Evolutionary conservation across 2,329 filamentous ascomycete genomes (phyloP).

Genomic region (Sphaerulina musiva): DNA sequence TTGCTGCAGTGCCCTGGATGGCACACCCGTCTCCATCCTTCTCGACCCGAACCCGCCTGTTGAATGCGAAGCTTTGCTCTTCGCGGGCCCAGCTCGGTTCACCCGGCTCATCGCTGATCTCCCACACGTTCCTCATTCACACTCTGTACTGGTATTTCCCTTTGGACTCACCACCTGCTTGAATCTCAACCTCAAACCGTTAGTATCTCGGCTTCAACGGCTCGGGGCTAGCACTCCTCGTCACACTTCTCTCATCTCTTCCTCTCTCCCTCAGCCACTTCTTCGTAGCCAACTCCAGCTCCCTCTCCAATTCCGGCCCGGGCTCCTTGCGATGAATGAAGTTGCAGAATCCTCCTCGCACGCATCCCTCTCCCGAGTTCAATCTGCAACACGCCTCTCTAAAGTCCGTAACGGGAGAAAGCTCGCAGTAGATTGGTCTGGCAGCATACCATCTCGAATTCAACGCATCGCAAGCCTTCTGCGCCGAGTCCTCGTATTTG

Average conservation of each 20-base stretch:
- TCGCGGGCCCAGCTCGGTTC: not conserved
- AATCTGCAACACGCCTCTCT: conserved; percentile 93
- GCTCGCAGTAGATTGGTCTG: conserved; percentile 94
- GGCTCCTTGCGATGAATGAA: conserved; percentile 99
- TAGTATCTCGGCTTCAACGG: conserved; percentile 60
- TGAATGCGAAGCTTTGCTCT: no score
- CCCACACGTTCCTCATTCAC: not conserved
- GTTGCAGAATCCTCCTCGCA: conserved; percentile 95
- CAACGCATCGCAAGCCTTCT: conserved; percentile 86
- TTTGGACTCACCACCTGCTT: not conserved
- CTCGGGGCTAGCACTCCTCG: conserved; percentile 78
- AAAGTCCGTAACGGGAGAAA: conserved; percentile 95
- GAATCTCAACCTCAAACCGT: not conserved
- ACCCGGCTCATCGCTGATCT: not conserved
- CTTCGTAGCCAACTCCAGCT: conserved; percentile 82
- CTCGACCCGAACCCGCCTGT: no score
- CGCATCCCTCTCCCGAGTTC: conserved; percentile 91
- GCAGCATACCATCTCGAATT: conserved; percentile 97
- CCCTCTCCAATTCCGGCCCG: conserved; percentile 75
- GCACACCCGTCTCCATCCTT: no score
- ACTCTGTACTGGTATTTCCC: not conserved
- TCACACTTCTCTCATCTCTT: conserved; percentile 73
- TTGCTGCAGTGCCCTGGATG: no score
- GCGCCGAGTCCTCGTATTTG: conserved; percentile 97
- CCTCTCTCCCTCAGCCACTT: conserved; percentile 89